Percentiles rank a stretch among this genome's conserved stretches.
Conservation (phyloP, 106 monocot species). For the Narthecium ossifragum region DNA sequence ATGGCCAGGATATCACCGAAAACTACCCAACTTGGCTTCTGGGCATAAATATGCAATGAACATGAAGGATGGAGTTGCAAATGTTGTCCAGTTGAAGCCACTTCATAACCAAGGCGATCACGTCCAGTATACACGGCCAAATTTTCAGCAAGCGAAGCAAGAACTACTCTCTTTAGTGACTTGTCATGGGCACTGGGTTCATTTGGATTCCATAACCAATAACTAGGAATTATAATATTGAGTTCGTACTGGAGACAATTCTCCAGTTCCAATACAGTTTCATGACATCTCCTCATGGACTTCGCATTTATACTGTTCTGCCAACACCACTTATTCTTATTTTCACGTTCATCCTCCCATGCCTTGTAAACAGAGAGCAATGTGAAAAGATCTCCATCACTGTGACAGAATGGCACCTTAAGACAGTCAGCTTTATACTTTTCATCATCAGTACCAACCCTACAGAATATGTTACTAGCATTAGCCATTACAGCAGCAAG, state of each 20-base stretch:
- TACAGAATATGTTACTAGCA: constrained; percentile 88
- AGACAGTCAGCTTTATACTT: constrained; percentile 83
- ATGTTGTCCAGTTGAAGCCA: constrained; percentile 67
- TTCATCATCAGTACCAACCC: constrained; percentile 68
- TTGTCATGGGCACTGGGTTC: constrained; percentile 24
- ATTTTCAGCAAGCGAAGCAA: constrained; percentile 73
- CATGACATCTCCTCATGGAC: constrained; percentile 83
- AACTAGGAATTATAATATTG: constrained; percentile 65
- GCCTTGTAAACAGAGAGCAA: constrained; percentile 84
- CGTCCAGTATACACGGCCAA: constrained; percentile 77
- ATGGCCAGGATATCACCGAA: constrained; percentile 79
- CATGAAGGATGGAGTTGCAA: constrained; percentile 85
- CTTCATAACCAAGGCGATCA: constrained; percentile 76
- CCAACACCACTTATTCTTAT: constrained; percentile 83
- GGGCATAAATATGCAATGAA: constrained; percentile 62
- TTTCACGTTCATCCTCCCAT: constrained; percentile 59
- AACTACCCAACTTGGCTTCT: constrained; percentile 85
- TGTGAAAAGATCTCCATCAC: constrained; percentile 91
- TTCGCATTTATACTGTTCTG: constrained; percentile 95
- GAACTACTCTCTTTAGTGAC: constrained; percentile 59
- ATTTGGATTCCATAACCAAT: constrained; percentile 77
- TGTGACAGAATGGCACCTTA: constrained; percentile 85
- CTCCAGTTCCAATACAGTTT: constrained; percentile 74
- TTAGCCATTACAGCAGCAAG: constrained; percentile 95
- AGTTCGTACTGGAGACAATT: constrained; percentile 62